Percentiles rank a stretch among this genome's conserved stretches.
Conservation (phyloP, 805 yeast genomes). For the Starmerella vaccinii region DNA sequence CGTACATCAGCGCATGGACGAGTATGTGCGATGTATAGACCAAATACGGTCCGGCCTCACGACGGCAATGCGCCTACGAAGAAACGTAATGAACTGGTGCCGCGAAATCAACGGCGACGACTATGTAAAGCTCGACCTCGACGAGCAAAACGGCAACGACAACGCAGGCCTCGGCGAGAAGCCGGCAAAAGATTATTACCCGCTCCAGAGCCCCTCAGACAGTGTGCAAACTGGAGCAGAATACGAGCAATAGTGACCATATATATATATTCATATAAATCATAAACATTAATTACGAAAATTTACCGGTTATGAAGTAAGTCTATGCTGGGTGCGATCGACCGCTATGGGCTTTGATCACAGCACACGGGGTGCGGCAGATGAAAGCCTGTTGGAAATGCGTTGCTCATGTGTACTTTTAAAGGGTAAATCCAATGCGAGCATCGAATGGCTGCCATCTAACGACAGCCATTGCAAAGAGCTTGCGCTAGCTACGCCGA, state of each 20-base stretch:
- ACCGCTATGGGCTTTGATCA: no score
- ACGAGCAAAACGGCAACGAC: slow-evolving; percentile 18
- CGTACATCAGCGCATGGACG: slow-evolving; percentile 72
- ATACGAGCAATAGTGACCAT: neutral
- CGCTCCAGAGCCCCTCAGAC: neutral
- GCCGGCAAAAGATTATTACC: slow-evolving; percentile 17
- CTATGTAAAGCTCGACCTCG: slow-evolving; percentile 35
- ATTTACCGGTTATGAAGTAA: no score
- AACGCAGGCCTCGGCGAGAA: slow-evolving; percentile 21
- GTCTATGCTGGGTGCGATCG: no score
- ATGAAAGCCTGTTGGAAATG: no score
- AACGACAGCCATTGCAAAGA: no score
- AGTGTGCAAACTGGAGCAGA: neutral
- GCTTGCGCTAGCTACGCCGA: no score
- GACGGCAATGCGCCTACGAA: slow-evolving; percentile 65
- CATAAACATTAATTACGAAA: no score
- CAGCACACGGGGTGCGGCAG: no score
- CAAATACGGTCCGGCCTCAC: slow-evolving; percentile 64
- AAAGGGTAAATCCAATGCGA: no score
- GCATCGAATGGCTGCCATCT: no score
- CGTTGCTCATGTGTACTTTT: no score
- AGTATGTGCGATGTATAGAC: slow-evolving; percentile 70
- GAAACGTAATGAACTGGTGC: slow-evolving; percentile 70
- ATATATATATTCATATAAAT: neutral
- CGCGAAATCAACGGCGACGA: slow-evolving; percentile 66